Evolutionary conservation across 305 asterid genomes (phyloP).

Genomic region (Stenogyne calaminthoides): DNA sequence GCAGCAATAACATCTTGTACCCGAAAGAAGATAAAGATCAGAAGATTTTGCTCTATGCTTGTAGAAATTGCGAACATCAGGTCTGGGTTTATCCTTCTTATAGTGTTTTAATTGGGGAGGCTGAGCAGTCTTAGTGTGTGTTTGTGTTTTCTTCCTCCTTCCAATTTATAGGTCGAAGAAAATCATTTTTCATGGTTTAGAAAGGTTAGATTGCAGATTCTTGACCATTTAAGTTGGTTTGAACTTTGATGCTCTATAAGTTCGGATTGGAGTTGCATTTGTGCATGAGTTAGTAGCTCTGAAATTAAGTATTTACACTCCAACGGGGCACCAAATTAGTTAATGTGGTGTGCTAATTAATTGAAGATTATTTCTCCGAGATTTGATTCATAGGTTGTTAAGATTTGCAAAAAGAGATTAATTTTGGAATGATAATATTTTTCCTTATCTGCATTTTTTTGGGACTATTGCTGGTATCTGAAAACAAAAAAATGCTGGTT

Average conservation of each 20-base stretch:
- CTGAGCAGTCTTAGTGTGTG: not conserved
- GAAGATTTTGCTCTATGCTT: constrained; percentile 86
- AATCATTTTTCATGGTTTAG: not conserved
- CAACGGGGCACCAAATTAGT: not conserved
- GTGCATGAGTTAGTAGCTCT: not conserved
- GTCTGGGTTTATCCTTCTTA: constrained; percentile 26
- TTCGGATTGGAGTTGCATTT: not conserved
- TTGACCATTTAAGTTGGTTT: not conserved
- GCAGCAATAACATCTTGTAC: constrained; percentile 92
- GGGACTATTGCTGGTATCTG: not conserved
- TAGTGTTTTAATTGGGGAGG: not conserved
- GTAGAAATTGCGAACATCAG: constrained; percentile 97
- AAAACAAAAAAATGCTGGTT: not conserved
- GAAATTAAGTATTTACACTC: not conserved
- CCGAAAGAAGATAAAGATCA: constrained; percentile 98
- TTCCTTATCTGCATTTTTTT: not conserved
- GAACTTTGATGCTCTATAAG: not conserved
- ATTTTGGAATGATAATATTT: not conserved
- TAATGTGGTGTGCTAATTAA: not conserved
- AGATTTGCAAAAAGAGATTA: not conserved
- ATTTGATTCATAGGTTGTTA: not conserved
- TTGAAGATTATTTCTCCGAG: too few relatives aligned
- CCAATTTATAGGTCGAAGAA: not conserved
- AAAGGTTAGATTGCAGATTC: not conserved
- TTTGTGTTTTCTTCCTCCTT: not conserved